Evolutionary conservation across 176 grass and related monocot genomes (phyloP).

Genomic region (Canna indica): DNA sequence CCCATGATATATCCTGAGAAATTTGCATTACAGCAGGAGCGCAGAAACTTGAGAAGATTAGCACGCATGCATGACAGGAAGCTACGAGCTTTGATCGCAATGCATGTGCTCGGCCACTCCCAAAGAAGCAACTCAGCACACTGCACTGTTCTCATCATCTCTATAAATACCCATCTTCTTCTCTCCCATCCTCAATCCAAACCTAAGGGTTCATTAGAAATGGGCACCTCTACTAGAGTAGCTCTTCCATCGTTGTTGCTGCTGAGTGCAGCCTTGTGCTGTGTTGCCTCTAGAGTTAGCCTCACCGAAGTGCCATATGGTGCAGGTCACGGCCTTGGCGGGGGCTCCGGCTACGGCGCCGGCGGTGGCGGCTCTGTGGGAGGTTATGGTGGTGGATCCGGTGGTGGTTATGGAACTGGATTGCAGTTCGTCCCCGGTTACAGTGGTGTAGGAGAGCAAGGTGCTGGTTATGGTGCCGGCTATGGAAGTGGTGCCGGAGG

Average conservation of each 20-base stretch:
- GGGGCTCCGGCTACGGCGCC: neutral
- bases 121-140: neutral
- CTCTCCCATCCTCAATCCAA: no score
- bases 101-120: neutral
- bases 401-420: neutral
- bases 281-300: neutral
- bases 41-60: neutral
- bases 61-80: neutral
- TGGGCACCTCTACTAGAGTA: neutral
- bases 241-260: neutral
- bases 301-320: neutral
- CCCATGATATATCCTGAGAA: no score
- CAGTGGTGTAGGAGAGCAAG: neutral
- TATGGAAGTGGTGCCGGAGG: neutral
- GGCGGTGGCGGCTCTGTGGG: neutral
- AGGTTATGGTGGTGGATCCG: neutral
- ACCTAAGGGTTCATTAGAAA: neutral
- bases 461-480: neutral
- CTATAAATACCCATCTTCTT: neutral
- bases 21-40: neutral
- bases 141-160: neutral
- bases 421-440: neutral
- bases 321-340: neutral
- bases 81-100: no score
- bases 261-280: neutral